phyloP scores from a whole-genome alignment of 495 filamentous ascomycete genomes.

The Penicillium canescens region DNA sequence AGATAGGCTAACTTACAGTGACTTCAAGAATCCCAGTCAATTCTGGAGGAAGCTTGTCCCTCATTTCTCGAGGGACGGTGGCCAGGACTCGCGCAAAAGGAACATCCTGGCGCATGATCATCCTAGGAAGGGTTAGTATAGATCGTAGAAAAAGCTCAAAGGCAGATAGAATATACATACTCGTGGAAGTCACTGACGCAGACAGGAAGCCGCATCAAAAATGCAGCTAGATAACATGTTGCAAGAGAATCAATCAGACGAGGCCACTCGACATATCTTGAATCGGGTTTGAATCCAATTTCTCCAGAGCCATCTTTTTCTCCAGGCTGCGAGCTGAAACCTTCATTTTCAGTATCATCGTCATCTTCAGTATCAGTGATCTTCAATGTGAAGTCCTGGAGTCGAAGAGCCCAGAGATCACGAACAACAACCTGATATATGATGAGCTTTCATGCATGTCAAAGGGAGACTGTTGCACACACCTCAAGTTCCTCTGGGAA shows the following conservation, averaged over 20 bases:
- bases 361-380: conserved; percentile 35
- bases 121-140: conserved; percentile 16
- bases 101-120: conserved; percentile 48
- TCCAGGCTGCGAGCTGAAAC: conserved; percentile 55
- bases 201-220: conserved; percentile 64
- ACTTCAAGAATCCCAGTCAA: conserved; percentile 60
- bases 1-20: conserved; percentile 35
- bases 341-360: conserved; percentile 31
- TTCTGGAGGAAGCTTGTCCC: conserved; percentile 59
- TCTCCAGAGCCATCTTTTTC: conserved; percentile 28
- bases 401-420: conserved; percentile 69
- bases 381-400: conserved; percentile 49
- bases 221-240: conserved; percentile 64
- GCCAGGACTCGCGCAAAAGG: conserved; percentile 45
- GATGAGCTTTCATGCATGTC: not conserved
- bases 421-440: conserved; percentile 49
- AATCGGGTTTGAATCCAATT: conserved; percentile 19
- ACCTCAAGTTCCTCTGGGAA: conserved; percentile 69
- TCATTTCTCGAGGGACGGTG: conserved; percentile 64
- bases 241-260: conserved; percentile 62
- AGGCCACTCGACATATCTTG: conserved; percentile 45
- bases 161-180: conserved; percentile 27
- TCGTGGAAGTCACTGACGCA: conserved; percentile 62
- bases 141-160: not conserved
- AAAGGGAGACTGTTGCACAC: conserved; percentile 1